Conservation (phyloP, 164 flowering plant species). For the Saururus chinensis region DNA sequence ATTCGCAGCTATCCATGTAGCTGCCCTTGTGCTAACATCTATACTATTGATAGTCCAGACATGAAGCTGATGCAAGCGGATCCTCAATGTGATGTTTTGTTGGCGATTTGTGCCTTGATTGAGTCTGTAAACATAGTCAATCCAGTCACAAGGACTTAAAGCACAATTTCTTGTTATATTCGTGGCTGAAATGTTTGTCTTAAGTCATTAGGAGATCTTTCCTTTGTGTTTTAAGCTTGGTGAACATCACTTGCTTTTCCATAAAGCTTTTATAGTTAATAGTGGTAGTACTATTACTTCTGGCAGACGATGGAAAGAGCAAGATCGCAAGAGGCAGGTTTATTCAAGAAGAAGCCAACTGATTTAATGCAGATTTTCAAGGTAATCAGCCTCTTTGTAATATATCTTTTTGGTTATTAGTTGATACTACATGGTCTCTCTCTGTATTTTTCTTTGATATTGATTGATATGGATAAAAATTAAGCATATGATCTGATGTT, state of each 20-base stretch:
- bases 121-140: too few species aligned
- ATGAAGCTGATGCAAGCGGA: too few species aligned
- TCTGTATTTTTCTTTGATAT: background rate
- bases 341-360: conserved; percentile 88
- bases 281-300: background rate
- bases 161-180: too few species aligned
- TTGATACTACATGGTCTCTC: background rate
- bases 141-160: too few species aligned
- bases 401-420: background rate
- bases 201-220: too few species aligned
- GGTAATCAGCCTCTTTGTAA: conserved; percentile 17
- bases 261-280: background rate
- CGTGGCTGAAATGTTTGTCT: too few species aligned
- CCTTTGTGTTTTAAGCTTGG: background rate
- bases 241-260: background rate
- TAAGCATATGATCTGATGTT: background rate
- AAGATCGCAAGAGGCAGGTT: conserved; percentile 71
- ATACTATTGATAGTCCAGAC: too few species aligned
- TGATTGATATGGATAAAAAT: background rate
- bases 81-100: too few species aligned
- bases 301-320: conserved; percentile 84
- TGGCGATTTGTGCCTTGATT: too few species aligned
- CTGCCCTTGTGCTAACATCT: too few species aligned
- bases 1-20: too few species aligned
- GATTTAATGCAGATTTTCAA: conserved; percentile 94